Base-by-base conservation (phyloP, 176 grass and related monocot species). In the Oryza coarctata region DNA sequence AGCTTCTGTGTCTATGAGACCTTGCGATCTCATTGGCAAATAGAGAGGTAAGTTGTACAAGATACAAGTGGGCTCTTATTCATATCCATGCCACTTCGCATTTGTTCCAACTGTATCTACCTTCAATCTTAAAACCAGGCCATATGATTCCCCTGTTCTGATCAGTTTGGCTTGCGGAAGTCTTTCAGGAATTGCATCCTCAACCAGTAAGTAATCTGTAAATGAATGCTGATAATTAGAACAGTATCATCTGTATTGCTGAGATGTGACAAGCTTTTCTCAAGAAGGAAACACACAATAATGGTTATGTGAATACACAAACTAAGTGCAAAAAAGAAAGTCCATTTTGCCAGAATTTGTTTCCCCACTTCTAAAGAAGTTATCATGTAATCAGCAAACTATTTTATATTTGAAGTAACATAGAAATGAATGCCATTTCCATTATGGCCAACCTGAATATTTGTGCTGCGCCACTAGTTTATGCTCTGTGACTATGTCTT, bases 1-100 rank as follows among this genome's bases (percentile, higher is more conserved):
- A 98, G 95, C 75, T 98, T 94, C 86, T 84, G 88, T 73, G 92
- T 93, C 25, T 98, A 98, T 80, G 95, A 98, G 88, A 95, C 92
- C 6, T 85, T 98, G 83, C 88, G 90, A 86, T 89, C 84, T 65
- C 83, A 90, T 79, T 98, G 95, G 95, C 88, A 90, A 86, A 63
- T 70, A 15, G 73, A 91, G 71, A 94, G 95, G 95, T 98, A 88
- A 86, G 72, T 86, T 61, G 20, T 50, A 63, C 11, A 72, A 57
- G 23, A 61, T 82, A 63, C 43, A 61, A 60, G 43, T 58, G 45
- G 44, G 10, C 26, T 84, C 27, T 44, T 12, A 75, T 4, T 58
- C 20, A 44, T 40, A 40, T 70, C 35, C 14, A 43, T 87, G 32
- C 68, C 44, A 70, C 18, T 43, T 60, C 50, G 2, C 45, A 63